Conservation (phyloP, 768 basidiomycete species). For the Calocybe indica region DNA sequence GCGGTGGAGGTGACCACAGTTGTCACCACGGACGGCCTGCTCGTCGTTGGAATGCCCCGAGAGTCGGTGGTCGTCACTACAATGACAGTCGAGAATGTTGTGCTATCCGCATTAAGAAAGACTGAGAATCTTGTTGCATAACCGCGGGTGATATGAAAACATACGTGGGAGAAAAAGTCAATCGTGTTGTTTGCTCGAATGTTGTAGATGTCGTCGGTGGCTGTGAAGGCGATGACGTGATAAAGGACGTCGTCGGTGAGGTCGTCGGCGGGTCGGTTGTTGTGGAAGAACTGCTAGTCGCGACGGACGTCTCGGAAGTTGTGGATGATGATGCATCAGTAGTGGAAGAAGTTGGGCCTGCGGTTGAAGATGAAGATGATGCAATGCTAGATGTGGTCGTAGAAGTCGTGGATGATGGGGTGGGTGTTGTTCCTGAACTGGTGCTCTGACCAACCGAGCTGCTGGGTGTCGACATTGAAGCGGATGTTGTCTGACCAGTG, state of each 20-base stretch:
- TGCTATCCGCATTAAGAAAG: slow-evolving; percentile 25
- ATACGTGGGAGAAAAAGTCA: slow-evolving; percentile 4
- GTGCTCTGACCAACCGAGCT: background rate
- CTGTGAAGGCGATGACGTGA: slow-evolving; percentile 11
- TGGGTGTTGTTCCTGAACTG: slow-evolving; percentile 13
- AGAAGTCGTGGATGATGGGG: slow-evolving; percentile 15
- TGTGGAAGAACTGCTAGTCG: slow-evolving; percentile 1
- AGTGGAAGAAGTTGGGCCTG: slow-evolving; percentile 8
- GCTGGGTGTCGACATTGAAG: slow-evolving; percentile 5
- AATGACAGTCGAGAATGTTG: slow-evolving; percentile 47
- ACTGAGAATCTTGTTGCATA: slow-evolving; percentile 6
- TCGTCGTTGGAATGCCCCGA: slow-evolving; percentile 40
- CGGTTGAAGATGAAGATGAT: slow-evolving; percentile 11
- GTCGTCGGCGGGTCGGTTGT: slow-evolving; percentile 14
- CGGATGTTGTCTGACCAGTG: background rate
- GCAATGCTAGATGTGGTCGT: slow-evolving; percentile 9
- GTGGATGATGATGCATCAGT: slow-evolving; percentile 12
- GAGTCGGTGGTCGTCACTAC: slow-evolving; percentile 58
- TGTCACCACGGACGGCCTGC: slow-evolving; percentile 54
- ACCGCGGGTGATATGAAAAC: slow-evolving; percentile 10
- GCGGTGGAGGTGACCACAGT: slow-evolving; percentile 48
- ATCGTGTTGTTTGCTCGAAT: slow-evolving; percentile 6
- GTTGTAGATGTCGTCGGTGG: slow-evolving; percentile 8
- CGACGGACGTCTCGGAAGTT: slow-evolving; percentile 1
- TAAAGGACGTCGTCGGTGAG: slow-evolving; percentile 14